Percentiles rank a stretch among this genome's conserved stretches.
Conservation (phyloP, 306 rosid species). For the Medicago ruthenica region DNA sequence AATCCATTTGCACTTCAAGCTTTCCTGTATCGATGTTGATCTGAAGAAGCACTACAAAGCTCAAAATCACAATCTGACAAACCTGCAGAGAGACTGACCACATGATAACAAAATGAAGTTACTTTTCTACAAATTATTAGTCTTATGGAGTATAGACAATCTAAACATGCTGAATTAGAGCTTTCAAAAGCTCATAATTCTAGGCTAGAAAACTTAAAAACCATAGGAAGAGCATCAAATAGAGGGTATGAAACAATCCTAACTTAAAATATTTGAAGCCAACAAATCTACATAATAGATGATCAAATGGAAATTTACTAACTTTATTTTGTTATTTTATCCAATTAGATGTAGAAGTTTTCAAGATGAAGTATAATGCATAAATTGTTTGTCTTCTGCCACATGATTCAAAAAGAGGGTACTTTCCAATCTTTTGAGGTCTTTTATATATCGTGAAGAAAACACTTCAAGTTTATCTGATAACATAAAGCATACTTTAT, state of each 20-base stretch:
- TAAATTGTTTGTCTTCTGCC: not conserved
- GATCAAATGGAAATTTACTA: no score
- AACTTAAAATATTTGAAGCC: not conserved
- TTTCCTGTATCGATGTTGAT: slow-evolving; percentile 2
- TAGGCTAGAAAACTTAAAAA: not conserved
- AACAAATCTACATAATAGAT: no score
- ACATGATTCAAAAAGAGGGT: slow-evolving; percentile 27
- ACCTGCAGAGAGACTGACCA: slow-evolving; percentile 26
- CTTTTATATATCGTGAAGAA: slow-evolving; percentile 1
- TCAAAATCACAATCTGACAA: slow-evolving; percentile 10
- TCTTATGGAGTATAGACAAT: not conserved
- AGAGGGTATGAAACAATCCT: slow-evolving; percentile 1
- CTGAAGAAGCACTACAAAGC: slow-evolving; percentile 22
- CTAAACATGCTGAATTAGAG: slow-evolving; percentile 12
- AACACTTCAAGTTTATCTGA: slow-evolving; percentile 4
- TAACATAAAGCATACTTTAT: slow-evolving; percentile 1
- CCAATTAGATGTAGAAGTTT: not conserved
- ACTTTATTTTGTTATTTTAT: no score
- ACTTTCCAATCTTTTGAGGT: slow-evolving; percentile 2
- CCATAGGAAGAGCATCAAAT: slow-evolving; percentile 15
- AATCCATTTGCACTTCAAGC: slow-evolving; percentile 35
- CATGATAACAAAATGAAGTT: slow-evolving; percentile 31
- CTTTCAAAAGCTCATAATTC: slow-evolving; percentile 7
- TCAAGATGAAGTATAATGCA: slow-evolving; percentile 18
- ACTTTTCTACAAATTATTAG: not conserved